A percentile compares a stretch with the other conserved stretches of the same genome.
These are phyloP conservation scores for Cymodocea nodosa DNA, from an alignment of 116 monocot genomes.

Conservation along the genomic window DNA sequence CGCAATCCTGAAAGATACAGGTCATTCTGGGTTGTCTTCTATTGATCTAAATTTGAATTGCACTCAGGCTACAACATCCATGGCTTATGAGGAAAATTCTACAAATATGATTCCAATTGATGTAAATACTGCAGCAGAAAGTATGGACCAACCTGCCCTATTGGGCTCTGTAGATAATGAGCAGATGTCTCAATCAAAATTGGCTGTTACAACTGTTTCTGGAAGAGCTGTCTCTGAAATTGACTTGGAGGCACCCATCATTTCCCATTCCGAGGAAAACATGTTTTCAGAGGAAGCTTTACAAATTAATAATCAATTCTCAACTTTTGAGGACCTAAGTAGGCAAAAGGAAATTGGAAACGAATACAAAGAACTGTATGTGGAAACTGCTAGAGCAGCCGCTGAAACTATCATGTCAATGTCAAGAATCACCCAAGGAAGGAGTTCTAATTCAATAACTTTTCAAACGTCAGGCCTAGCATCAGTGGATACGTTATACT, in stretches of 20 bases:
- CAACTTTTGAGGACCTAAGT: not conserved
- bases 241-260: slow-evolving; percentile 26
- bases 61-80: not conserved
- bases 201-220: not conserved
- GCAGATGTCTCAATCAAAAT: not conserved
- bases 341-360: not conserved
- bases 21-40: not conserved
- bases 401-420: slow-evolving; percentile 41
- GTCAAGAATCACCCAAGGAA: slow-evolving; percentile 8
- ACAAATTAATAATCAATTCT: not conserved
- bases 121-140: not conserved
- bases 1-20: not conserved
- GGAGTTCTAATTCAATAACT: not conserved
- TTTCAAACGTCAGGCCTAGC: not conserved
- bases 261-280: slow-evolving; percentile 8
- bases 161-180: slow-evolving; percentile 6
- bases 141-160: no score
- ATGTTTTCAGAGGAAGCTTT: not conserved
- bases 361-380: not conserved
- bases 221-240: slow-evolving; percentile 9
- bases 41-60: slow-evolving; percentile 18
- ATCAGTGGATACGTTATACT: slow-evolving; percentile 16
- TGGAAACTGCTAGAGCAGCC: slow-evolving; percentile 12
- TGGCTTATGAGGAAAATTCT: not conserved
- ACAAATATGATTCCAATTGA: not conserved